Evolutionary conservation across 2,329 filamentous ascomycete genomes (phyloP).

Genomic region (Xylaria sp.): DNA sequence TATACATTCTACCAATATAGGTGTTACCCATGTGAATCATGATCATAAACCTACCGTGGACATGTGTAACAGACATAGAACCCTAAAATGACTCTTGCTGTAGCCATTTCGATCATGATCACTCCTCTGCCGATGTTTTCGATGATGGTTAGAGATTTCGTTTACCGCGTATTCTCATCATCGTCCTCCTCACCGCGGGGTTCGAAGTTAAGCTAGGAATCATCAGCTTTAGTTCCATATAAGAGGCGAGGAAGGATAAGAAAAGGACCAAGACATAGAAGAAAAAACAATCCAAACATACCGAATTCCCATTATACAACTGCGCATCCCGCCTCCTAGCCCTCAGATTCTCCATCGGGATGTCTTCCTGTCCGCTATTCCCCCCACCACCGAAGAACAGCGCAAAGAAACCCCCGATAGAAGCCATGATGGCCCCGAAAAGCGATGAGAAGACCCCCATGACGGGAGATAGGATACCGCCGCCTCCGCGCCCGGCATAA

Average conservation of each 20-base stretch:
- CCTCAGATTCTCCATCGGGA: conserved; percentile 48
- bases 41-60: neutral
- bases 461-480: conserved; percentile 46
- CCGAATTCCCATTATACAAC: conserved; percentile 92
- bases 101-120: neutral
- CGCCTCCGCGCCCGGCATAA: conserved; percentile 48
- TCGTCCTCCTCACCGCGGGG: conserved; percentile 30
- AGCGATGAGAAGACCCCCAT: conserved; percentile 38
- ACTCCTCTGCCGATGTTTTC: neutral
- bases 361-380: conserved; percentile 33
- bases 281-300: conserved; percentile 53
- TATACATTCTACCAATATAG: neutral
- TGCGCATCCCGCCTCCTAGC: conserved; percentile 64
- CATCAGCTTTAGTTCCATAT: neutral
- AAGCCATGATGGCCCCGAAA: conserved; percentile 36
- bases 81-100: neutral
- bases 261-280: neutral
- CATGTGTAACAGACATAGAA: neutral
- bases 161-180: conserved; percentile 12
- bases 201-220: conserved; percentile 32
- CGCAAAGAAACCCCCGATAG: conserved; percentile 45
- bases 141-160: neutral
- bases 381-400: conserved; percentile 38
- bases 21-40: neutral
- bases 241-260: neutral